Conservation (phyloP, 2,329 filamentous ascomycete species). For the Pyrenophora teres region DNA sequence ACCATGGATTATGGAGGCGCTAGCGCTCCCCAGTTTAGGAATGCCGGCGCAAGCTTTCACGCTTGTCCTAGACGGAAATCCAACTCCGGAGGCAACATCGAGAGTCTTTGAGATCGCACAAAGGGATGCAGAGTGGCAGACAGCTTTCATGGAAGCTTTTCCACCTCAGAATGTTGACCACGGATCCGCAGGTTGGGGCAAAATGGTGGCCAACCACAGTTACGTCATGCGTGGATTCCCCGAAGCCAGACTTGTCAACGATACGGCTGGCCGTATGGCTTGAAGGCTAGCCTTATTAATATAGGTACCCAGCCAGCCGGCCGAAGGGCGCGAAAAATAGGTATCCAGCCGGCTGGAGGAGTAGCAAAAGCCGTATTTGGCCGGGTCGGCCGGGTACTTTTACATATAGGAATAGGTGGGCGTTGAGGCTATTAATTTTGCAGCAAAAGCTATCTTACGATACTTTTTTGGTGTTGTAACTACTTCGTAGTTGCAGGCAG, state of each 20-base stretch:
- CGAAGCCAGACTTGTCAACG: slow-evolving; percentile 3
- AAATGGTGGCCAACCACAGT: too few relatives aligned
- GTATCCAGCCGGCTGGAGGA: background rate
- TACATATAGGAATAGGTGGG: background rate
- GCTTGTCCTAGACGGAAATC: slow-evolving; percentile 12
- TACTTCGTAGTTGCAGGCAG: background rate
- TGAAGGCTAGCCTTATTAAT: background rate
- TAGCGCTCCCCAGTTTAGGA: slow-evolving; percentile 2
- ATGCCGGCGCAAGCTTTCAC: slow-evolving; percentile 13
- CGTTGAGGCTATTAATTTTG: slow-evolving; percentile 1
- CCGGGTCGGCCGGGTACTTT: too few relatives aligned
- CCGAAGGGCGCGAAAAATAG: background rate
- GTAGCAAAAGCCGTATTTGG: background rate
- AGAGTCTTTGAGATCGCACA: background rate
- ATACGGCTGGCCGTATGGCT: slow-evolving; percentile 1
- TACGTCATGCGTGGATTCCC: too few relatives aligned
- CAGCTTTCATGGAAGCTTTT: background rate
- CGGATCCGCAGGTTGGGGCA: too few relatives aligned
- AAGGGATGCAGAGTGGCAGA: background rate
- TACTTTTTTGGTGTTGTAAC: slow-evolving; percentile 4
- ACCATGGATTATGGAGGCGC: slow-evolving; percentile 11
- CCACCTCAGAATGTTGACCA: too few relatives aligned
- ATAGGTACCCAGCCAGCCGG: background rate
- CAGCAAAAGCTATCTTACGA: slow-evolving; percentile 2
- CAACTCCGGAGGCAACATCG: background rate